Percentiles rank a stretch among this genome's conserved stretches.
phyloP scores from a whole-genome alignment of 2,329 filamentous ascomycete species.

The Exophiala viscosa region DNA sequence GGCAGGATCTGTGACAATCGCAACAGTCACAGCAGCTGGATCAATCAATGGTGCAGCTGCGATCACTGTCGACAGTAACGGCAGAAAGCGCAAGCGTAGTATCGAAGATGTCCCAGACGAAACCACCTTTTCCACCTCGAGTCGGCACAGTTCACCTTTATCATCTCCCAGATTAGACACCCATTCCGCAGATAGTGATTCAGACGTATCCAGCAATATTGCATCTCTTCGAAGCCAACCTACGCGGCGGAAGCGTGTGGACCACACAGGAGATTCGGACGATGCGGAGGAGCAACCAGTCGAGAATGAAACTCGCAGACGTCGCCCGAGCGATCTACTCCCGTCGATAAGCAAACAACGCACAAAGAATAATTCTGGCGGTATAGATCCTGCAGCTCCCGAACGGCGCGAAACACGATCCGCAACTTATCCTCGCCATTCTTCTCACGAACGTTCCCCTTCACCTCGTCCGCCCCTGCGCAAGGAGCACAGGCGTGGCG shows the following conservation, averaged over 20 bases:
- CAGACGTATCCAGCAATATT: constrained; percentile 23
- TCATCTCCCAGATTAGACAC: constrained; percentile 23
- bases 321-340: constrained; percentile 25
- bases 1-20: constrained; percentile 8
- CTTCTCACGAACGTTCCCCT: constrained; percentile 28
- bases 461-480: constrained; percentile 27
- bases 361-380: constrained; percentile 20
- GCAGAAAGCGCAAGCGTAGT: constrained; percentile 29
- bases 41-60: constrained; percentile 12
- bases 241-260: constrained; percentile 1
- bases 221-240: constrained; percentile 6
- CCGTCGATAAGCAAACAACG: constrained; percentile 22
- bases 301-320: constrained; percentile 21
- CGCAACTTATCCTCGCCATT: constrained; percentile 30
- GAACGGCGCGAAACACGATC: constrained; percentile 32
- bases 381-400: constrained; percentile 16
- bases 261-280: constrained; percentile 11
- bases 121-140: constrained; percentile 19
- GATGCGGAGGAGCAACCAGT: constrained; percentile 11
- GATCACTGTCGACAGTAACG: constrained; percentile 21
- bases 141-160: constrained; percentile 28
- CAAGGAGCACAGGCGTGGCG: constrained; percentile 27
- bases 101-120: constrained; percentile 15
- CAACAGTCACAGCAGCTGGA: constrained; percentile 9
- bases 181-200: constrained; percentile 26